Percentiles rank a stretch among this genome's conserved stretches.
These are phyloP conservation scores for Arabis hirsuta DNA, from an alignment of 345 rosid species.

Conservation along the genomic window DNA sequence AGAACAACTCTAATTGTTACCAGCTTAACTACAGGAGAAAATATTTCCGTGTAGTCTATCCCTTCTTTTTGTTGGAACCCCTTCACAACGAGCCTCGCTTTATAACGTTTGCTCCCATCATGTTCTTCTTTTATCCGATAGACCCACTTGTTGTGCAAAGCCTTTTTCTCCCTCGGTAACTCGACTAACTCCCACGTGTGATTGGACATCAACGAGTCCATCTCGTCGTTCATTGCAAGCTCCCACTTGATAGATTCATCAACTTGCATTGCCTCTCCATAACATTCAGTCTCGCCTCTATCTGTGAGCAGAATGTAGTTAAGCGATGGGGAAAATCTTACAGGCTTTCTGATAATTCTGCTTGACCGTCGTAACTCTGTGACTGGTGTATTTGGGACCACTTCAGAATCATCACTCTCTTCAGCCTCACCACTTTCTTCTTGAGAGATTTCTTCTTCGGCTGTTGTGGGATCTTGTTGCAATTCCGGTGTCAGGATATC, in stretches of 20 bases:
- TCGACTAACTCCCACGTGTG: background rate
- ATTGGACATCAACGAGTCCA: background rate
- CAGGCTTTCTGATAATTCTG: no score
- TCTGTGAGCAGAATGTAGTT: background rate
- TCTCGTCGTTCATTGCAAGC: background rate
- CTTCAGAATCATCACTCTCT: no score
- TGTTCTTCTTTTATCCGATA: background rate
- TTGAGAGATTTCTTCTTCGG: no score
- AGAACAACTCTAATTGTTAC: background rate
- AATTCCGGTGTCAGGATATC: no score
- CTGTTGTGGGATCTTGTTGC: no score
- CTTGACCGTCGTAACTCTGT: background rate
- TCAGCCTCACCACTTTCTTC: no score
- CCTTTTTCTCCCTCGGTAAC: background rate
- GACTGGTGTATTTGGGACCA: background rate
- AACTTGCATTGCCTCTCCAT: background rate
- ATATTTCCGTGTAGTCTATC: background rate
- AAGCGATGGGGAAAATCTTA: background rate
- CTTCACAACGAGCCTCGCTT: background rate
- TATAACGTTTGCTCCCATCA: background rate
- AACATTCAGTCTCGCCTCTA: background rate
- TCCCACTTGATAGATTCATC: background rate
- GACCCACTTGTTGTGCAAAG: background rate
- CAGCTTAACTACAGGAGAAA: background rate
- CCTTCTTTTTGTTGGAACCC: background rate